Percentiles rank a stretch among this genome's conserved stretches.
phyloP scores from a whole-genome alignment of 129 eudicot species.

The Kitagawia praeruptora region DNA sequence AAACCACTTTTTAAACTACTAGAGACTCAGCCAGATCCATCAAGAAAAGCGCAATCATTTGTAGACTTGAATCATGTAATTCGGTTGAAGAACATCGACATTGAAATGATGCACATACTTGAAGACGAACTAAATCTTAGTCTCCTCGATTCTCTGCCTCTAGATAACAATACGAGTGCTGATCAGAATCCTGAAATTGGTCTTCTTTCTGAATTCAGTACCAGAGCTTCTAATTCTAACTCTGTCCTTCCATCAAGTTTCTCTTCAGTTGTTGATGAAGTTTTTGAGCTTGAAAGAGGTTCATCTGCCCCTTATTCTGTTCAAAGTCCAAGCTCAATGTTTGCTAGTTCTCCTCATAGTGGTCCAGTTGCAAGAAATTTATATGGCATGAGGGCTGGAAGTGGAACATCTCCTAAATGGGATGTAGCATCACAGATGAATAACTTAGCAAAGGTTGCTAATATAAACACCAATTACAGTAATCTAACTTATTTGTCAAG shows the following conservation, averaged over 20 bases:
- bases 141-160: conserved; percentile 46
- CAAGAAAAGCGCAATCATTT: conserved; percentile 48
- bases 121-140: conserved; percentile 69
- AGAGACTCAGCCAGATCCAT: conserved; percentile 61
- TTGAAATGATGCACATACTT: conserved; percentile 57
- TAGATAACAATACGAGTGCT: conserved; percentile 28
- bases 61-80: conserved; percentile 35
- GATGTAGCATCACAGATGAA: conserved; percentile 37
- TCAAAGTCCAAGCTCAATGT: conserved; percentile 30
- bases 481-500: conserved; percentile 28
- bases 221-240: conserved; percentile 30
- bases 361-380: conserved; percentile 27
- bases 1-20: conserved; percentile 64
- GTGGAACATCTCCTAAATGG: conserved; percentile 45
- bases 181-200: conserved; percentile 43
- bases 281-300: conserved; percentile 89
- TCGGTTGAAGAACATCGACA: conserved; percentile 51
- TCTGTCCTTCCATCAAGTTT: conserved; percentile 52
- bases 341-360: conserved; percentile 30
- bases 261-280: conserved; percentile 83
- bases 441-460: conserved; percentile 19
- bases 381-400: conserved; percentile 28
- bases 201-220: conserved; percentile 35
- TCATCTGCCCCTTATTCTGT: conserved; percentile 33
- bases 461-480: conserved; percentile 24